phyloP scores from a whole-genome alignment of 208 protist species.

The Polymyxa betae region DNA sequence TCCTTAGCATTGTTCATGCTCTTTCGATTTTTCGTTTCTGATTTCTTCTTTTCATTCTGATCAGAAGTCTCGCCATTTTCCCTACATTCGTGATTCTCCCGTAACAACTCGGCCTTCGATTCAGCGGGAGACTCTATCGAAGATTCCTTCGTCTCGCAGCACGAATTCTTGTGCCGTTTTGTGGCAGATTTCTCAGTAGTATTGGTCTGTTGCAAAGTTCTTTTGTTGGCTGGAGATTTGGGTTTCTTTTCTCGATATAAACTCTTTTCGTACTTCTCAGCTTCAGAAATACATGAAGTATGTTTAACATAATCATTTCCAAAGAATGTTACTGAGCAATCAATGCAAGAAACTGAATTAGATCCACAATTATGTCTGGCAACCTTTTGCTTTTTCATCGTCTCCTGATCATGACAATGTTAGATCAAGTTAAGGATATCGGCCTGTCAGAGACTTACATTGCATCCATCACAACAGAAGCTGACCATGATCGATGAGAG shows the following conservation, averaged over 20 bases:
- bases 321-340: conserved; percentile 18
- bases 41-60: too few relatives aligned
- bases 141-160: too few relatives aligned
- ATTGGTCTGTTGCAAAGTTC: background rate
- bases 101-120: too few relatives aligned
- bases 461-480: conserved; percentile 45
- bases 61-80: too few relatives aligned
- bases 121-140: too few relatives aligned
- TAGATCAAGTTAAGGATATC: background rate
- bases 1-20: too few relatives aligned
- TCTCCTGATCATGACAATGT: background rate
- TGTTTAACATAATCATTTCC: conserved; percentile 5
- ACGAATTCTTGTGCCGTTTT: too few relatives aligned
- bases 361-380: conserved; percentile 35
- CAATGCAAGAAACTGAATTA: conserved; percentile 40
- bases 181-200: too few relatives aligned
- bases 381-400: conserved; percentile 42
- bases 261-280: background rate
- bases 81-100: too few relatives aligned
- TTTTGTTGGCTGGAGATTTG: background rate
- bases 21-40: too few relatives aligned
- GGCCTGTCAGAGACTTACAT: background rate
- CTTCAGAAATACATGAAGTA: conserved; percentile 45
- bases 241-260: conserved; percentile 25
- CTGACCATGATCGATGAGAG: too few relatives aligned